These are phyloP conservation scores for Lepraria neglecta DNA, from an alignment of 495 filamentous ascomycete species.

Conservation along the genomic window DNA sequence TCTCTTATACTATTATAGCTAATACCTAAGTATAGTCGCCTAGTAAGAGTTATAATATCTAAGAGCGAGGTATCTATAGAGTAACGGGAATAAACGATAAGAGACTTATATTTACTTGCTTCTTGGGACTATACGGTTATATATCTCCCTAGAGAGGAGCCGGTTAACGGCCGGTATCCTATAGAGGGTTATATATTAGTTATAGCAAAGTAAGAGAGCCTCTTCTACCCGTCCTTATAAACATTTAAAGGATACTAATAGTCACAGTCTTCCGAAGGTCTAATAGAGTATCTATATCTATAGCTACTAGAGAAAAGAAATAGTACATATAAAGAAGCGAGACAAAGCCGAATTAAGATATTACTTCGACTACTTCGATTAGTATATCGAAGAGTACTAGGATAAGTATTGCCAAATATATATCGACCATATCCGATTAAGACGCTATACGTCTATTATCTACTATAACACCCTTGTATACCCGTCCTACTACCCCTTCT, in stretches of 20 bases:
- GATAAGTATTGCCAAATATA: neutral
- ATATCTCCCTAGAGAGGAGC: neutral
- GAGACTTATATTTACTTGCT: neutral
- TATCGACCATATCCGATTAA: neutral
- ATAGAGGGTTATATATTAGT: neutral
- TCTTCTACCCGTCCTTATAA: neutral
- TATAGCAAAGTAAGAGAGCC: constrained; percentile 3
- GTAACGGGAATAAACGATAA: neutral
- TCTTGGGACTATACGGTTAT: neutral
- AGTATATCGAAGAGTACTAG: neutral
- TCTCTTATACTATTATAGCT: neutral
- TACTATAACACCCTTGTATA: neutral
- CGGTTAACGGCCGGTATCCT: neutral
- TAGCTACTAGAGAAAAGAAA: neutral
- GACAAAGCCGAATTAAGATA: neutral
- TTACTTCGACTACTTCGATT: constrained; percentile 5
- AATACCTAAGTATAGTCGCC: neutral
- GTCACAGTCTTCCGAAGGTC: neutral
- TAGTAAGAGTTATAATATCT: neutral
- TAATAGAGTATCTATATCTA: neutral
- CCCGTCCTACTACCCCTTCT: neutral
- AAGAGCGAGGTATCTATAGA: neutral
- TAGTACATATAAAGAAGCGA: neutral
- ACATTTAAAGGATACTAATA: neutral
- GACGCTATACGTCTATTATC: no score